A percentile compares a stretch with the other conserved stretches of the same genome.
phyloP scores from a whole-genome alignment of 1,139 yeast species.

The Taphrina betulina region DNA sequence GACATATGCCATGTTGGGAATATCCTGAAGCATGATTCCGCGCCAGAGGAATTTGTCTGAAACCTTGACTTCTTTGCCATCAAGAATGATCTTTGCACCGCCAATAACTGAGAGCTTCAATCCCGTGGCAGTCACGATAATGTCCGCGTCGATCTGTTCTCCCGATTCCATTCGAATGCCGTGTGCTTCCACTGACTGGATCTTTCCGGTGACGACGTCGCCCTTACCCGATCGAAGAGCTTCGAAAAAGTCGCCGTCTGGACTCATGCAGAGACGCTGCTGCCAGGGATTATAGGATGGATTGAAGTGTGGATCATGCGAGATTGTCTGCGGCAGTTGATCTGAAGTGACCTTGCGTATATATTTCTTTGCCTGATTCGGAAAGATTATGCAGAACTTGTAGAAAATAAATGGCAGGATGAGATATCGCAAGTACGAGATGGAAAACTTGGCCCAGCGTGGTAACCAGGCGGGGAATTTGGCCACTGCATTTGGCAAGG shows the following conservation, averaged over 20 bases:
- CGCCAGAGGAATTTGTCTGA: constrained; percentile 25
- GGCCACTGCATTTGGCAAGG: constrained; percentile 45
- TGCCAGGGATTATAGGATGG: constrained; percentile 28
- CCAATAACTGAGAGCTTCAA: constrained; percentile 36
- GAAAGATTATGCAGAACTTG: constrained; percentile 42
- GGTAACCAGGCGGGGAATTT: constrained; percentile 41
- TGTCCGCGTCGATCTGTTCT: constrained; percentile 44
- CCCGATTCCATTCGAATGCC: constrained; percentile 50
- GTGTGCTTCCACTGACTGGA: constrained; percentile 45
- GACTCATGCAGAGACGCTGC: constrained; percentile 42
- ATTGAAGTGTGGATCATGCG: constrained; percentile 28
- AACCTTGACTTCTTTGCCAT: constrained; percentile 12
- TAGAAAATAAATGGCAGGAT: constrained; percentile 48
- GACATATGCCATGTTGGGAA: constrained; percentile 13
- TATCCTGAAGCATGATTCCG: constrained; percentile 23
- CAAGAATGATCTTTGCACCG: constrained; percentile 17
- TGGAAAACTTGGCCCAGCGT: neutral
- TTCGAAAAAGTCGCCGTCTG: constrained; percentile 49
- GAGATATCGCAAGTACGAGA: constrained; percentile 34
- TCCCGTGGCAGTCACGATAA: constrained; percentile 52
- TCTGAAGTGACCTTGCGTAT: constrained; percentile 38
- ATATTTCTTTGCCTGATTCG: constrained; percentile 48
- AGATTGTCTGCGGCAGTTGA: constrained; percentile 5
- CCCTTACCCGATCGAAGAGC: constrained; percentile 48
- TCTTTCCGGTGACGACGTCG: constrained; percentile 46